A percentile compares a stretch with the other conserved stretches of the same genome.
These are phyloP conservation scores for Xylaria sp. DNA, from an alignment of 2,329 filamentous ascomycete genomes.

Conservation along the genomic window DNA sequence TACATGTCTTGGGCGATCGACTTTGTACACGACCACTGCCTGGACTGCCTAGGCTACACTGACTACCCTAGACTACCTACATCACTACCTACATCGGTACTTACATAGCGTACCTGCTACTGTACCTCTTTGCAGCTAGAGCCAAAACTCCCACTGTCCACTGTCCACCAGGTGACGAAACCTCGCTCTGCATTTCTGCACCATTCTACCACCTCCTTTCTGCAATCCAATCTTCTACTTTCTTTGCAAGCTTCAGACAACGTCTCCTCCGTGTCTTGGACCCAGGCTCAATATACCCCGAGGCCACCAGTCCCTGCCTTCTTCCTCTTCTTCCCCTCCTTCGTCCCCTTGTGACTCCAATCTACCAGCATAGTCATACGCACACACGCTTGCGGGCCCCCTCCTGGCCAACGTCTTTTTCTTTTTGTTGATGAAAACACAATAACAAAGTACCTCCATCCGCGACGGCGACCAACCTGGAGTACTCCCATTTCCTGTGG, in stretches of 20 bases:
- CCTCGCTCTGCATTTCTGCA: conserved; percentile 43
- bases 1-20: background rate
- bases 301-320: conserved; percentile 19
- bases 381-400: conserved; percentile 26
- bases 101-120: conserved; percentile 1
- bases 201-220: conserved; percentile 43
- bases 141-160: conserved; percentile 36
- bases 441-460: conserved; percentile 21
- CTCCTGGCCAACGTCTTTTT: conserved; percentile 34
- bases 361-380: conserved; percentile 17
- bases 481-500: conserved; percentile 24
- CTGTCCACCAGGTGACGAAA: conserved; percentile 43
- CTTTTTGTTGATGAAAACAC: conserved; percentile 22
- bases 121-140: conserved; percentile 31
- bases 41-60: too few species aligned
- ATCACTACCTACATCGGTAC: background rate
- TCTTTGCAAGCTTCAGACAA: conserved; percentile 39
- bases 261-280: conserved; percentile 40
- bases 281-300: conserved; percentile 38
- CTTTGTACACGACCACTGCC: too few species aligned
- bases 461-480: conserved; percentile 33
- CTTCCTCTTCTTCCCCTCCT: conserved; percentile 38
- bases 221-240: conserved; percentile 41
- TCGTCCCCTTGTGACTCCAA: conserved; percentile 31
- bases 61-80: too few species aligned